Conservation (phyloP, 768 basidiomycete genomes). For the Ramaria rubella region DNA sequence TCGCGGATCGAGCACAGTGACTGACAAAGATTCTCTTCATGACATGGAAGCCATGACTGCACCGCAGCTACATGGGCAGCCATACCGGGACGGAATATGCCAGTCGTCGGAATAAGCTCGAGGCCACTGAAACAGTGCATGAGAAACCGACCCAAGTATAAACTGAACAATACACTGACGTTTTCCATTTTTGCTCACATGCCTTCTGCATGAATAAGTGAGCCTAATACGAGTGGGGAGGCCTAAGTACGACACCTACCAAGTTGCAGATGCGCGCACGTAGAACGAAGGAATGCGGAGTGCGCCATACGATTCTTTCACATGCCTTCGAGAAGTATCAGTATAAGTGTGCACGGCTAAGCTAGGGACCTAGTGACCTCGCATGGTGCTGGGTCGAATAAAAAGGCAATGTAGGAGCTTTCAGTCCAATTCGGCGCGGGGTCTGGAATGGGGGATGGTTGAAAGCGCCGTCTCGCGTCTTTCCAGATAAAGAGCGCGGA, state of each 20-base stretch:
- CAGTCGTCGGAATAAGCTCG: not conserved
- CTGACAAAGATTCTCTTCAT: not conserved
- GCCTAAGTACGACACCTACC: not conserved
- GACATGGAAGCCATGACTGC: constrained; percentile 2
- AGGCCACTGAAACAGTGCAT: not conserved
- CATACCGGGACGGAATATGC: not conserved
- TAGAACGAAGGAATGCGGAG: not conserved
- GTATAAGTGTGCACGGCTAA: not conserved
- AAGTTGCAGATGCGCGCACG: not conserved
- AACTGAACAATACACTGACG: not conserved
- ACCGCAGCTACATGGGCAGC: not conserved
- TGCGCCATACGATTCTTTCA: not conserved
- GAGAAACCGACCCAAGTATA: not conserved
- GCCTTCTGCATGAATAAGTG: not conserved
- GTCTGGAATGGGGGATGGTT: constrained; percentile 34
- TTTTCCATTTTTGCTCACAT: not conserved
- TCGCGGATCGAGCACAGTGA: not conserved
- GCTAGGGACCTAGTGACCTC: constrained; percentile 30
- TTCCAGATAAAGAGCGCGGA: constrained; percentile 55
- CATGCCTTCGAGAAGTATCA: not conserved
- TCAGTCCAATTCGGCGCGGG: constrained; percentile 44
- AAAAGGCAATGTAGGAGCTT: constrained; percentile 52
- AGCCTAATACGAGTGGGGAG: not conserved
- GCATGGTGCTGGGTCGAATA: constrained; percentile 54
- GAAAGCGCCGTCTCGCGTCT: constrained; percentile 35